Conservation (phyloP, 768 basidiomycete species). For the Serendipita sp. region DNA sequence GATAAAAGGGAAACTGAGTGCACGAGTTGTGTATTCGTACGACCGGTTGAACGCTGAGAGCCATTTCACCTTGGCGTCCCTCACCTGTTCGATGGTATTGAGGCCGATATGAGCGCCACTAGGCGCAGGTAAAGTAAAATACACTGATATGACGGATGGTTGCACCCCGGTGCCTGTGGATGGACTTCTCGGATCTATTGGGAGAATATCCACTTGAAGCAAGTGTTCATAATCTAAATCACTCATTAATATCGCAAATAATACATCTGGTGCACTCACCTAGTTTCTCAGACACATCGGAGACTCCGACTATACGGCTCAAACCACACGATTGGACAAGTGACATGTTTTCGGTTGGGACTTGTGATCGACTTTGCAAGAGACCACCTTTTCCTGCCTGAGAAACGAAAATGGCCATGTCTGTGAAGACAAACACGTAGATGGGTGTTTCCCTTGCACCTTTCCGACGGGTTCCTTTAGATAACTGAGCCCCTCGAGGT, state of each 20-base stretch:
- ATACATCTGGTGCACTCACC: constrained; percentile 12
- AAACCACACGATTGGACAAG: constrained; percentile 31
- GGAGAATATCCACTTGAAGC: constrained; percentile 34
- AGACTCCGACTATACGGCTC: constrained; percentile 31
- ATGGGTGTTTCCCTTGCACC: constrained; percentile 11
- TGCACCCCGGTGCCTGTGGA: neutral
- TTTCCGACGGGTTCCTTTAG: neutral
- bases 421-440: constrained; percentile 44
- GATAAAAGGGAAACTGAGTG: constrained; percentile 24
- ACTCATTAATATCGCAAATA: neutral
- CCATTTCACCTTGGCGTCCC: constrained; percentile 25
- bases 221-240: constrained; percentile 19
- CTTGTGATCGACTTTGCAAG: neutral
- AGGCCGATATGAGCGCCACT: constrained; percentile 12
- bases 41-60: constrained; percentile 37
- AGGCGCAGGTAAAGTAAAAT: neutral
- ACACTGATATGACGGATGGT: neutral
- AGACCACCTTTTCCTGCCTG: constrained; percentile 14
- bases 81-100: constrained; percentile 11
- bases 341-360: constrained; percentile 12
- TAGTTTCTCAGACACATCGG: constrained; percentile 20
- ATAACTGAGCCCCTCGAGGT: neutral
- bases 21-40: constrained; percentile 30
- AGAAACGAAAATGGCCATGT: constrained; percentile 45
- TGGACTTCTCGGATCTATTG: constrained; percentile 22